These are phyloP conservation scores for Annulohypoxylon stygium DNA, from an alignment of 495 filamentous ascomycete genomes.

Conservation along the genomic window DNA sequence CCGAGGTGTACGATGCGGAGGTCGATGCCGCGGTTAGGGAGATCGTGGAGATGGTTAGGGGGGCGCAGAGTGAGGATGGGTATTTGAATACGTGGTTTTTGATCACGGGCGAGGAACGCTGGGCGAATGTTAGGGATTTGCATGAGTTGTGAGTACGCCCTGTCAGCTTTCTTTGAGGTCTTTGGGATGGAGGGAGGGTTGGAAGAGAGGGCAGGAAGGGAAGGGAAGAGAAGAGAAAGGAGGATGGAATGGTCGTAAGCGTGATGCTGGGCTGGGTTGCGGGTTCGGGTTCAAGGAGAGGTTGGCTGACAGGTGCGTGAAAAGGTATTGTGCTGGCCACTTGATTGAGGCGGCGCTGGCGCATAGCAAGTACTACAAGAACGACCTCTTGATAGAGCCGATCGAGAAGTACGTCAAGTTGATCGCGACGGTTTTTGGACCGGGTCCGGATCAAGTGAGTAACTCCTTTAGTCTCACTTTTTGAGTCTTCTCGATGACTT, in stretches of 20 bases:
- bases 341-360: constrained; percentile 71
- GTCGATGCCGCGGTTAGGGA: constrained; percentile 67
- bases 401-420: constrained; percentile 68
- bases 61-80: constrained; percentile 68
- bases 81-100: constrained; percentile 73
- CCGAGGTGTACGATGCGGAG: constrained; percentile 56
- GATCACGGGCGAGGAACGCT: constrained; percentile 65
- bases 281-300: background rate
- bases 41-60: constrained; percentile 66
- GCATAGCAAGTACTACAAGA: constrained; percentile 64
- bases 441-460: constrained; percentile 57
- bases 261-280: background rate
- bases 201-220: background rate
- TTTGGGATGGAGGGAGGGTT: background rate
- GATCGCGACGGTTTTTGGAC: constrained; percentile 64
- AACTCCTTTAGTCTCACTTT: background rate
- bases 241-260: background rate
- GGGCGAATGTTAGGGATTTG: constrained; percentile 70
- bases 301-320: constrained; percentile 18
- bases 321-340: constrained; percentile 70
- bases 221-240: background rate
- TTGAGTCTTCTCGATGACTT: background rate
- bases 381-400: constrained; percentile 63
- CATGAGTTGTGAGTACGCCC: constrained; percentile 68
- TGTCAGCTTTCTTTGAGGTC: constrained; percentile 7